Conservation (phyloP, 352 stramenopile species). For the Phytophthora meadii region DNA sequence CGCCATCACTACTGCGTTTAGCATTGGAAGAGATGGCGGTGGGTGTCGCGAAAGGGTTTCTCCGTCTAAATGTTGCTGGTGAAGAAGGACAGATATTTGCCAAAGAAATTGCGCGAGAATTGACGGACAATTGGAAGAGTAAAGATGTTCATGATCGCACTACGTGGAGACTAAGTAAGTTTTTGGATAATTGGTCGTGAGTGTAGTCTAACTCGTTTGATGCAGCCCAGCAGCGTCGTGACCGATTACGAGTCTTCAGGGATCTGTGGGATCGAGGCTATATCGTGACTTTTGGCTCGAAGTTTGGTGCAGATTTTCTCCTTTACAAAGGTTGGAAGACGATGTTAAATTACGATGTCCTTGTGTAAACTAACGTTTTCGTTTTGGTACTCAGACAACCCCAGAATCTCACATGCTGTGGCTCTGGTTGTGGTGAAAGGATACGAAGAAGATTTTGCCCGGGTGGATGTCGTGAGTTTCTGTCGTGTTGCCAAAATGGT, state of each 20-base stretch:
- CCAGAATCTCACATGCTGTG: constrained; percentile 50
- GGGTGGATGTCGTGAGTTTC: constrained; percentile 65
- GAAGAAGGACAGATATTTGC: constrained; percentile 7
- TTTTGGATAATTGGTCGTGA: background rate
- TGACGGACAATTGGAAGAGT: constrained; percentile 1
- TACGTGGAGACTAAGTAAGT: constrained; percentile 37
- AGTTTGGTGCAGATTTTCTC: constrained; percentile 86
- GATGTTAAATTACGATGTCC: background rate
- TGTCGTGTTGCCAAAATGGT: constrained; percentile 80
- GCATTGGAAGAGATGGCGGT: constrained; percentile 58
- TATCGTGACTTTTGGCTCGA: constrained; percentile 75
- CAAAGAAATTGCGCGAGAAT: constrained; percentile 15
- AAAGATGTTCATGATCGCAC: background rate
- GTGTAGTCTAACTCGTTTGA: constrained; percentile 15
- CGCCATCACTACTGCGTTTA: constrained; percentile 37
- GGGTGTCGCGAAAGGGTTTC: constrained; percentile 42
- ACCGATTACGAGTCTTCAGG: constrained; percentile 57
- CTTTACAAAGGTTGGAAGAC: constrained; percentile 66
- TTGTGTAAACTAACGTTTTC: too few species aligned
- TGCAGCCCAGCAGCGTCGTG: constrained; percentile 29
- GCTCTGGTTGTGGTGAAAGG: constrained; percentile 62
- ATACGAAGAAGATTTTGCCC: constrained; percentile 48
- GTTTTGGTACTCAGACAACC: constrained; percentile 36
- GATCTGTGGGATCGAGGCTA: constrained; percentile 77
- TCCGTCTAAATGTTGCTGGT: constrained; percentile 35